phyloP scores from a whole-genome alignment of 257 asterid species.

The Marsdenia floribunda region DNA sequence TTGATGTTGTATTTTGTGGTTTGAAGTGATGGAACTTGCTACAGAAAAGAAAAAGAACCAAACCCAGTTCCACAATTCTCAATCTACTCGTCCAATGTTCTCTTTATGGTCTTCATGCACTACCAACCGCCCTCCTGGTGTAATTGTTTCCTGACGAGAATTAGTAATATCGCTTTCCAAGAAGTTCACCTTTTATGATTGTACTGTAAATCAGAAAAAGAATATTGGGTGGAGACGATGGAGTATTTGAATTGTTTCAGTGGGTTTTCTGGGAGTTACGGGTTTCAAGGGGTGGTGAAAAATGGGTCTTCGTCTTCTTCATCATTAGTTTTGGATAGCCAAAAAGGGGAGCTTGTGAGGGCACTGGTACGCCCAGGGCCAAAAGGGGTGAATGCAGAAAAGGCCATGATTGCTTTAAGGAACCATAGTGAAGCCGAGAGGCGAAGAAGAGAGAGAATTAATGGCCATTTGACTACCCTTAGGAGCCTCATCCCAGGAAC shows the following conservation, averaged over 20 bases:
- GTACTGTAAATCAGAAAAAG: not conserved
- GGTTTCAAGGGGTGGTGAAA: conserved; percentile 33
- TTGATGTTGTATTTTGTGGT: not conserved
- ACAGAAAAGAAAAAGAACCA: conserved; percentile 3
- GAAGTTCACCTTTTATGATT: conserved; percentile 1
- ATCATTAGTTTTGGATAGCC: conserved; percentile 51
- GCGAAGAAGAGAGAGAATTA: conserved; percentile 72
- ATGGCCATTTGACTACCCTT: conserved; percentile 67
- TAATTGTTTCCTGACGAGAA: conserved; percentile 12
- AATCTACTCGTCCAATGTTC: conserved; percentile 6
- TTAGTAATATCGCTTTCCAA: not conserved
- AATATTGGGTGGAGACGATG: conserved; percentile 25
- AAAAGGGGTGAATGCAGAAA: conserved; percentile 48
- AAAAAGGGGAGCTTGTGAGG: conserved; percentile 61
- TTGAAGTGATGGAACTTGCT: conserved; percentile 26
- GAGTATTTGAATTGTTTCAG: conserved; percentile 35
- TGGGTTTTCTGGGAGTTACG: conserved; percentile 34
- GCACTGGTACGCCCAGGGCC: conserved; percentile 41
- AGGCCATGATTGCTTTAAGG: conserved; percentile 68
- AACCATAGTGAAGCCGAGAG: conserved; percentile 88
- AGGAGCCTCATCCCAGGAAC: conserved; percentile 70
- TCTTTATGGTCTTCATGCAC: conserved; percentile 21
- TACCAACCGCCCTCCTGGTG: conserved; percentile 26
- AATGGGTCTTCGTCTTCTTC: conserved; percentile 39
- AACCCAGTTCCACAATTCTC: conserved; percentile 21